Evolutionary conservation across 352 stramenopile species (phyloP).

Genomic region (Phytophthora sp.): DNA sequence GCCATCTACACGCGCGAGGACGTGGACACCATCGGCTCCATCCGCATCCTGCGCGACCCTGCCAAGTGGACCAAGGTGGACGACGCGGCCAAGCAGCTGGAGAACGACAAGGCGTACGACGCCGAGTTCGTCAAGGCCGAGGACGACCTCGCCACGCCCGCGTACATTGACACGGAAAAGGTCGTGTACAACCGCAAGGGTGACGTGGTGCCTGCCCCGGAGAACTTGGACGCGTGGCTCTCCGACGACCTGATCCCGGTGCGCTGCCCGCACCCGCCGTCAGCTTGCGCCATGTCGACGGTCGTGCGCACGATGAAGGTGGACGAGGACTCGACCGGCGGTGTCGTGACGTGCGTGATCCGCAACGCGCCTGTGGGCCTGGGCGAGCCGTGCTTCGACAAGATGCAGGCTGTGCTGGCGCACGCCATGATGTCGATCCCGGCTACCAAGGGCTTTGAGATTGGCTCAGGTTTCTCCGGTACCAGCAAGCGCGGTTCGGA

Average conservation of each 20-base stretch:
- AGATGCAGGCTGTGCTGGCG: conserved; percentile 97
- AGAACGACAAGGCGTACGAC: conserved; percentile 77
- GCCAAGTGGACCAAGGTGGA: conserved; percentile 60
- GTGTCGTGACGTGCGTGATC: conserved; percentile 97
- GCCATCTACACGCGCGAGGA: conserved; percentile 81
- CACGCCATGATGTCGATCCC: conserved; percentile 99
- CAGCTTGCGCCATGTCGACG: conserved; percentile 95
- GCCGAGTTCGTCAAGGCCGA: conserved; percentile 63
- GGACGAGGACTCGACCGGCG: conserved; percentile 91
- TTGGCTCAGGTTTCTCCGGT: conserved; percentile 94
- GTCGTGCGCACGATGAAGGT: conserved; percentile 94
- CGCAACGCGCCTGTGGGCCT: conserved; percentile 96
- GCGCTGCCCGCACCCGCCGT: conserved; percentile 94
- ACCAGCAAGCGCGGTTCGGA: conserved; percentile 96
- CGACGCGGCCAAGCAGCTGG: conserved; percentile 53
- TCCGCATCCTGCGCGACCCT: conserved; percentile 82
- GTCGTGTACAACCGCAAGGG: conserved; percentile 88
- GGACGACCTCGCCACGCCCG: conserved; percentile 66
- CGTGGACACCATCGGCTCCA: conserved; percentile 80
- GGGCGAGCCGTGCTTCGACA: conserved; percentile 99
- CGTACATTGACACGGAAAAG: conserved; percentile 95
- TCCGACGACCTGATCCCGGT: conserved; percentile 91
- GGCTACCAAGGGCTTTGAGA: conserved; percentile 99
- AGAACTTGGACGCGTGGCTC: conserved; percentile 67
- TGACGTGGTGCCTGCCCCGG: conserved; percentile 54